Evolutionary conservation across 352 stramenopile genomes (phyloP).

Genomic region (Phytophthora ramorum): DNA sequence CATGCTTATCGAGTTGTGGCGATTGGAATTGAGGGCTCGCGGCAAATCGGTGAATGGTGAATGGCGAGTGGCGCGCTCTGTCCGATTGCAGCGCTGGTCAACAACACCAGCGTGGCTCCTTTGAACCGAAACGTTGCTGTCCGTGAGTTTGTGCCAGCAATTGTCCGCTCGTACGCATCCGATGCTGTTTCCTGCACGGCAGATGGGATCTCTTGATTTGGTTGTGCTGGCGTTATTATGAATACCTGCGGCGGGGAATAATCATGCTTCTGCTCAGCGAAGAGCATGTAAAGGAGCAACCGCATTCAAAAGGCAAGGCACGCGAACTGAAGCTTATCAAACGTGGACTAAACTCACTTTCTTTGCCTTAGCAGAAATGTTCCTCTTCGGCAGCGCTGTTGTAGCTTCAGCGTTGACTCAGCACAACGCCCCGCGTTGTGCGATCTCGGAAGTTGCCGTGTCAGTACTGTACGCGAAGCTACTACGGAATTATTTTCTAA

Average conservation of each 20-base stretch:
- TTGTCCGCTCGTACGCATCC: slow-evolving; percentile 7
- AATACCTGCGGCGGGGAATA: background rate
- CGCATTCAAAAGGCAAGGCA: background rate
- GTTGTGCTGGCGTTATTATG: no score
- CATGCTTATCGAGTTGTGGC: slow-evolving; percentile 28
- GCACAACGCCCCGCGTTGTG: no score
- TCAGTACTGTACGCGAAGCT: no score
- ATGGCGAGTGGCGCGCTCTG: slow-evolving; percentile 9
- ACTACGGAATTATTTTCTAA: no score
- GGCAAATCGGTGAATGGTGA: slow-evolving; percentile 30
- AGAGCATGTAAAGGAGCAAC: background rate
- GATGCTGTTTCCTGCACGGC: slow-evolving; percentile 13
- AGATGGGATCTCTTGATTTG: slow-evolving; percentile 22
- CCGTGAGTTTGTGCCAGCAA: slow-evolving; percentile 8
- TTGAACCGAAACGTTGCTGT: slow-evolving; percentile 1
- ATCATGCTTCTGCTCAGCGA: background rate
- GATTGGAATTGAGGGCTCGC: slow-evolving; percentile 9
- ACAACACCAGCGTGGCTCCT: background rate
- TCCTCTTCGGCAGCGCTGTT: background rate
- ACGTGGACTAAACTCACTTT: no score
- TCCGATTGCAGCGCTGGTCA: slow-evolving; percentile 22
- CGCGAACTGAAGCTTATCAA: no score
- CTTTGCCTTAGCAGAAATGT: no score
- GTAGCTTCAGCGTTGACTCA: no score
- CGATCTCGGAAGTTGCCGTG: no score